Percentiles rank a stretch among this genome's conserved stretches.
These are phyloP conservation scores for Chlorella vulgaris DNA, from an alignment of 139 green algal species.

Conservation along the genomic window DNA sequence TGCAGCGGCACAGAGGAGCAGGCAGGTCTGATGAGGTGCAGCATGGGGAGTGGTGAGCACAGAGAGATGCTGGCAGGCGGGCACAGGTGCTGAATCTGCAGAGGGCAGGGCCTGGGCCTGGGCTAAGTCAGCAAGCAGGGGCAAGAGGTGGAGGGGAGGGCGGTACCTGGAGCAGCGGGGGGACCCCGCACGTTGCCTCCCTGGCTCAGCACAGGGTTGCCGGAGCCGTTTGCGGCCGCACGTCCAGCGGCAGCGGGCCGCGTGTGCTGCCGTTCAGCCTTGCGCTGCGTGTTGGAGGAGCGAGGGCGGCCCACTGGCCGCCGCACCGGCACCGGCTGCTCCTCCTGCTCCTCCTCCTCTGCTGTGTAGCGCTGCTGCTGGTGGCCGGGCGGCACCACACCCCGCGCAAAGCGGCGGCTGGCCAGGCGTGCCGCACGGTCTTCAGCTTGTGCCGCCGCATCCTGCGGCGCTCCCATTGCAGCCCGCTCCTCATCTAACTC, in stretches of 20 bases:
- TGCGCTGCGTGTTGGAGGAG: too few relatives aligned
- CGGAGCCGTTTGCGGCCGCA: background rate
- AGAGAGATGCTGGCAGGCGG: background rate
- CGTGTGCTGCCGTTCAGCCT: too few relatives aligned
- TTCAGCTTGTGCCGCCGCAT: conserved; percentile 21
- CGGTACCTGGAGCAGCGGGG: background rate
- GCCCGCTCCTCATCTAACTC: background rate
- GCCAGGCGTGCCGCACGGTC: conserved; percentile 42
- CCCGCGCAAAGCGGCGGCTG: conserved; percentile 15
- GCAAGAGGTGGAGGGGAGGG: too few relatives aligned
- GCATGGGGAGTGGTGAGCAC: background rate
- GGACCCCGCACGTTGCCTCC: conserved; percentile 25
- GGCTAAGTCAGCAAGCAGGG: background rate
- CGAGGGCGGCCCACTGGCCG: background rate
- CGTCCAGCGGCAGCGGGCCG: too few relatives aligned
- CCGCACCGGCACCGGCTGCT: background rate
- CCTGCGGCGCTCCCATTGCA: background rate
- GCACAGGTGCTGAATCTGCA: background rate
- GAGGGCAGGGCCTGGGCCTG: too few relatives aligned
- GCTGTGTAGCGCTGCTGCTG: background rate
- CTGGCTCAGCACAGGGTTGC: background rate
- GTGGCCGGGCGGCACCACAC: background rate
- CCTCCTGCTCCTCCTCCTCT: background rate
- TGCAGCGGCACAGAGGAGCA: background rate
- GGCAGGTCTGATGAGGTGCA: too few relatives aligned